phyloP scores from a whole-genome alignment of 306 rosid genomes.

The Pueraria montana region DNA sequence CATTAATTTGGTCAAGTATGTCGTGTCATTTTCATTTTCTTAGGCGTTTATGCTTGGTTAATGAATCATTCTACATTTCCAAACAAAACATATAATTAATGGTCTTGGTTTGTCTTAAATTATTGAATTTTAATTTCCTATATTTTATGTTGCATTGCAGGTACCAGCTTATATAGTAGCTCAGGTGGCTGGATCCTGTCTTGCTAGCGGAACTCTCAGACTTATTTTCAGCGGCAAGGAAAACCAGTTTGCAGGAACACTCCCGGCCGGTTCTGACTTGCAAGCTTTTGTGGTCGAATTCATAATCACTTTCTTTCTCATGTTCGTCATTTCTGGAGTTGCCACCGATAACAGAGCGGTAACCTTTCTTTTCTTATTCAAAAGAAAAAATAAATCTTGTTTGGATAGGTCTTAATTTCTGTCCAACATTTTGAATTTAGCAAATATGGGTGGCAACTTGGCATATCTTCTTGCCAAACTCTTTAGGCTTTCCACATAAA shows the following conservation, averaged over 20 bases:
- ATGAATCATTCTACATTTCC: too few species aligned
- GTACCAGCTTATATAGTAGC: constrained; percentile 51
- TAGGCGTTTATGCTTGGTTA: too few species aligned
- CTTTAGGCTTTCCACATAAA: neutral
- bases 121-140: too few species aligned
- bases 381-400: neutral
- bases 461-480: neutral
- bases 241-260: constrained; percentile 69
- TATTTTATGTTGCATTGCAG: too few species aligned
- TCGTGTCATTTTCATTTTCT: too few species aligned
- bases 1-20: too few species aligned
- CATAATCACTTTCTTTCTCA: constrained; percentile 84
- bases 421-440: neutral
- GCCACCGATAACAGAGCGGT: constrained; percentile 88
- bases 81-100: too few species aligned
- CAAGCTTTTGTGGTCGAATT: constrained; percentile 80
- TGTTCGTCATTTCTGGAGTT: constrained; percentile 84
- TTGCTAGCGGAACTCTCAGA: constrained; percentile 79
- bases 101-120: too few species aligned
- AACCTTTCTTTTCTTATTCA: neutral
- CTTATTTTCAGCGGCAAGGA: constrained; percentile 64
- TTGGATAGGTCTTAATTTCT: neutral
- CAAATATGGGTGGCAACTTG: neutral
- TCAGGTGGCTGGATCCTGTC: constrained; percentile 76
- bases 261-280: constrained; percentile 59